Percentiles rank a stretch among this genome's conserved stretches.
phyloP scores from a whole-genome alignment of 768 basidiomycete species.

The Fibroporia radiculosa region DNA sequence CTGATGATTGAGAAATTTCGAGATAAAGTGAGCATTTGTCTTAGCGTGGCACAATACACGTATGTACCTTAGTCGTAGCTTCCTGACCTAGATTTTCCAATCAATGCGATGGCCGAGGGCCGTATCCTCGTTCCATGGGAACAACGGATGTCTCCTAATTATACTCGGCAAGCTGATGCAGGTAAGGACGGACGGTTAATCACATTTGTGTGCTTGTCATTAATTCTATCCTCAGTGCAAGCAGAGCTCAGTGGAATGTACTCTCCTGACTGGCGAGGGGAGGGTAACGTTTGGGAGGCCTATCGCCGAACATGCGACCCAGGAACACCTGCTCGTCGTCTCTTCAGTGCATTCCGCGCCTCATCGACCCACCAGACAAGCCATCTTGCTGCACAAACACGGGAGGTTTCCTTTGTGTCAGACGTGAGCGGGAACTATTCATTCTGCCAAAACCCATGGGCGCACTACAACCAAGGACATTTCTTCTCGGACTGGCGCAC shows the following conservation, averaged over 20 bases:
- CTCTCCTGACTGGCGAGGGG: conserved; percentile 75
- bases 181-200: conserved; percentile 9
- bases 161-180: conserved; percentile 33
- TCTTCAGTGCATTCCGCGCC: conserved; percentile 71
- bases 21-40: conserved; percentile 36
- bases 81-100: conserved; percentile 90
- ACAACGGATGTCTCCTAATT: conserved; percentile 62
- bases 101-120: conserved; percentile 92
- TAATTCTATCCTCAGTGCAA: conserved; percentile 19
- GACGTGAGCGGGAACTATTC: conserved; percentile 60
- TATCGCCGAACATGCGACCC: conserved; percentile 90
- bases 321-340: conserved; percentile 66
- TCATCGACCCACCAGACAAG: conserved; percentile 27
- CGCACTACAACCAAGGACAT: conserved; percentile 84
- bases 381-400: conserved; percentile 22
- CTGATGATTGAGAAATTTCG: conserved; percentile 69
- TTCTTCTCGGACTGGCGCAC: conserved; percentile 97
- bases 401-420: conserved; percentile 58
- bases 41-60: background rate
- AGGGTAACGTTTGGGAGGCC: conserved; percentile 89
- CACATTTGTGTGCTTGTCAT: background rate
- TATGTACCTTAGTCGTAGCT: conserved; percentile 37
- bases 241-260: conserved; percentile 36
- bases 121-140: conserved; percentile 94
- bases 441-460: conserved; percentile 77